Conservation (phyloP, 441 rosid species). For the Kokia cookei region DNA sequence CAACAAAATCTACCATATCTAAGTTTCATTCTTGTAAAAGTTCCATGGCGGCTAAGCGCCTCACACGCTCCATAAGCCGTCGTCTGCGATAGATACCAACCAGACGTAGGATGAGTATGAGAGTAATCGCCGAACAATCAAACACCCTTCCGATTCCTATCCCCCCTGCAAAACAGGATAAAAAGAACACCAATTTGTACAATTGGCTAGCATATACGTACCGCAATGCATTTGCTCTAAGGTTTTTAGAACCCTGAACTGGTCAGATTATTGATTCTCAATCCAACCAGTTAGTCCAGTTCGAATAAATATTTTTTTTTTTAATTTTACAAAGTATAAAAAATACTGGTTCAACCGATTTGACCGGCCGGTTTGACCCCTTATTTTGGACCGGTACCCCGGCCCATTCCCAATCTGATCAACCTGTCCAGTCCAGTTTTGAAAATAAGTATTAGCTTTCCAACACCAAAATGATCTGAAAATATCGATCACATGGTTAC, state of each 20-base stretch:
- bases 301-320: too few species aligned
- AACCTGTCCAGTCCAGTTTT: too few species aligned
- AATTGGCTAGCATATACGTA: not conserved
- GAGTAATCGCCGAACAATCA: slow-evolving; percentile 47
- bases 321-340: too few species aligned
- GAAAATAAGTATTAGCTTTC: not conserved
- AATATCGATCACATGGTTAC: too few species aligned
- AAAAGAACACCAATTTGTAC: not conserved
- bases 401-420: too few species aligned
- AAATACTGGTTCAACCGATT: too few species aligned
- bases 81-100: slow-evolving; percentile 49
- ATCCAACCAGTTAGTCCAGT: too few species aligned
- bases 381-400: too few species aligned
- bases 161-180: slow-evolving; percentile 30
- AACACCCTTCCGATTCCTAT: slow-evolving; percentile 49
- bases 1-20: not conserved
- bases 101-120: slow-evolving; percentile 55
- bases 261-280: too few species aligned
- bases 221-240: not conserved
- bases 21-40: slow-evolving; percentile 25
- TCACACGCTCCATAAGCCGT: slow-evolving; percentile 53
- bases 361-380: too few species aligned
- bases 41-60: slow-evolving; percentile 46
- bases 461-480: not conserved
- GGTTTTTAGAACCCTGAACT: too few species aligned